These are phyloP conservation scores for Ehretia macrophylla DNA, from an alignment of 257 asterid species.

Conservation along the genomic window DNA sequence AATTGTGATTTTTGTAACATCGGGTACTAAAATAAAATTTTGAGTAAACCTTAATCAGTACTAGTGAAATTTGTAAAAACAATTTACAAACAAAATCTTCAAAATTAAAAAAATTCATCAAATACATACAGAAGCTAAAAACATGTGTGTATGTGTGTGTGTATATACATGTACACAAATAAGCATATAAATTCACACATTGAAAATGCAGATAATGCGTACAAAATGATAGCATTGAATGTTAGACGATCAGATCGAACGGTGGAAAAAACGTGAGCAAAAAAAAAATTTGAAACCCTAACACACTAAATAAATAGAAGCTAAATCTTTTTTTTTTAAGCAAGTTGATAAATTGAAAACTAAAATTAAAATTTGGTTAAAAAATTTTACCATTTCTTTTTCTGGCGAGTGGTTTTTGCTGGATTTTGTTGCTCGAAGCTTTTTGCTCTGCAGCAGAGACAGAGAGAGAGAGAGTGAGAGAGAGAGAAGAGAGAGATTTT, in stretches of 20 bases:
- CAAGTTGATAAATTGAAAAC: too few relatives aligned
- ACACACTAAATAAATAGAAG: not conserved
- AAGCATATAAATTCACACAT: not conserved
- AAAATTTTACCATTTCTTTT: not conserved
- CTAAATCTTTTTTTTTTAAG: too few relatives aligned
- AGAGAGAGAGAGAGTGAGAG: too few relatives aligned
- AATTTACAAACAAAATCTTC: too few relatives aligned
- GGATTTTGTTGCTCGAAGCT: not conserved
- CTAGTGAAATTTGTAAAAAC: too few relatives aligned
- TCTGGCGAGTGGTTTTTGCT: not conserved
- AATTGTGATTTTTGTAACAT: too few relatives aligned
- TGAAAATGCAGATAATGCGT: not conserved
- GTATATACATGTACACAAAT: not conserved
- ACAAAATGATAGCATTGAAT: not conserved
- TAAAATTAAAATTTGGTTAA: too few relatives aligned
- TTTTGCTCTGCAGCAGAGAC: too few relatives aligned
- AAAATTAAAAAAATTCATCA: too few relatives aligned
- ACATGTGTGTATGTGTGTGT: too few relatives aligned
- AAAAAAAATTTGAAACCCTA: not conserved
- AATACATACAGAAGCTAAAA: not conserved
- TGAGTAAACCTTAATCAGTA: too few relatives aligned
- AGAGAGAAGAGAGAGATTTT: not conserved
- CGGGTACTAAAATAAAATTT: too few relatives aligned
- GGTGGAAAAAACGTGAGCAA: not conserved
- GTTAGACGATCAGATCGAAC: not conserved